Base-by-base conservation (phyloP, 2,329 filamentous ascomycete genomes). In the Pseudopithomyces chartarum region DNA sequence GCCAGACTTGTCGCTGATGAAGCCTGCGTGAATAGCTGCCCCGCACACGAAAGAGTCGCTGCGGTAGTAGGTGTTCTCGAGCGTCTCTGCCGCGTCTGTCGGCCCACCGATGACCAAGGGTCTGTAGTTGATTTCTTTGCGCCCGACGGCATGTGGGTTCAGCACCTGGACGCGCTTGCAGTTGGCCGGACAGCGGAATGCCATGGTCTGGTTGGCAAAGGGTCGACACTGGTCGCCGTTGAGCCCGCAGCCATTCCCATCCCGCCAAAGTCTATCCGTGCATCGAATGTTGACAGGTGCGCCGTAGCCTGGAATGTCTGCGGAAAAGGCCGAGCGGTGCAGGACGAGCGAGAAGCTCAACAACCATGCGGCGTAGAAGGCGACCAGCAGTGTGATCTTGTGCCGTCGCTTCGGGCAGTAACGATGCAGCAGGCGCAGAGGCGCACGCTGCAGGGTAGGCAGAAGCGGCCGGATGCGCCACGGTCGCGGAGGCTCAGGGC, bases 21-120 rank as follows among this genome's bases (percentile, higher is more conserved):
- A 82, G 19, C 92, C 92, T 0, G 91, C 87, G 70, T 97, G 92
- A 48, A 96, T 90, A 33, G 92, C 92, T 12, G 92, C 84, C 56
- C 87, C 88, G 70, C 92, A 97, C 53, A 97, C 88, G 76, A 91
- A 96, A 13, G 91, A 96, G 75, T 97, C 92, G 10, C 90, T 92
- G 17, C 95, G 89, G 73, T 98, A 98, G 20, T 90, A 80, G 0
- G 88, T 83, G 53, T 77, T 76, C 10, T 74, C 68, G 3, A 80
- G 65, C 5, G 74, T 71, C 26, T 70, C 64, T 5, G 76, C 68
- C 20, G 78, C 73, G 23, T 75, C 70, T 4, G 77, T 73, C 2
- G 79, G 79, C 1, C 85, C 85, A 23, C 85, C 85, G 36, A 87
- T 74, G 1, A 87, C 82, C 3, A 86, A 69, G 7, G 77, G 79